phyloP scores from a whole-genome alignment of 108 stramenopile species.

The Skeletonema tropicum region DNA sequence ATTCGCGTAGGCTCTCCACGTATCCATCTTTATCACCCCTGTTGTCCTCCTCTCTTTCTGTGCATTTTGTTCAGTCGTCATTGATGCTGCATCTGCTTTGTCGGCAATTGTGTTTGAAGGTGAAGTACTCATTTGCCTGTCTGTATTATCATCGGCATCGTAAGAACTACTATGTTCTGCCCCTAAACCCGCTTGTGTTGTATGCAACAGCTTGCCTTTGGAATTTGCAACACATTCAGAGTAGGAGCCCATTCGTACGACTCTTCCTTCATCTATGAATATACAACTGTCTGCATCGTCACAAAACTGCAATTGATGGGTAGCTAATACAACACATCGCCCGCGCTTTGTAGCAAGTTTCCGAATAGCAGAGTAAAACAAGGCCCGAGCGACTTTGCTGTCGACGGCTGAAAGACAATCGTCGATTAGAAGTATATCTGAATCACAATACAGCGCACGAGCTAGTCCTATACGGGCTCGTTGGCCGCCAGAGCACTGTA shows the following conservation, averaged over 20 bases:
- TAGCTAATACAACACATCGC: constrained; percentile 75
- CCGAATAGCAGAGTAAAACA: constrained; percentile 74
- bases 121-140: neutral
- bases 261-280: constrained; percentile 57
- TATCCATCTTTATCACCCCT: constrained; percentile 62
- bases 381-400: constrained; percentile 66
- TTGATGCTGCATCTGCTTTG: no score
- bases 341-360: constrained; percentile 40
- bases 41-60: constrained; percentile 62
- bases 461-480: constrained; percentile 54
- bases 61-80: constrained; percentile 2
- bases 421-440: constrained; percentile 76
- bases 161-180: neutral
- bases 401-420: constrained; percentile 86
- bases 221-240: constrained; percentile 52
- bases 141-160: neutral
- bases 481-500: constrained; percentile 55
- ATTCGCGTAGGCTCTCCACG: constrained; percentile 61
- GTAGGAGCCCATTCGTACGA: constrained; percentile 59
- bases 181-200: neutral
- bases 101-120: neutral
- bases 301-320: constrained; percentile 89
- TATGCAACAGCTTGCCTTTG: constrained; percentile 32
- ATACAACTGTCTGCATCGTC: constrained; percentile 54
- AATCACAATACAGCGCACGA: constrained; percentile 38